Evolutionary conservation across 2,329 filamentous ascomycete species (phyloP).

Genomic region (Talaromyces sp.): DNA sequence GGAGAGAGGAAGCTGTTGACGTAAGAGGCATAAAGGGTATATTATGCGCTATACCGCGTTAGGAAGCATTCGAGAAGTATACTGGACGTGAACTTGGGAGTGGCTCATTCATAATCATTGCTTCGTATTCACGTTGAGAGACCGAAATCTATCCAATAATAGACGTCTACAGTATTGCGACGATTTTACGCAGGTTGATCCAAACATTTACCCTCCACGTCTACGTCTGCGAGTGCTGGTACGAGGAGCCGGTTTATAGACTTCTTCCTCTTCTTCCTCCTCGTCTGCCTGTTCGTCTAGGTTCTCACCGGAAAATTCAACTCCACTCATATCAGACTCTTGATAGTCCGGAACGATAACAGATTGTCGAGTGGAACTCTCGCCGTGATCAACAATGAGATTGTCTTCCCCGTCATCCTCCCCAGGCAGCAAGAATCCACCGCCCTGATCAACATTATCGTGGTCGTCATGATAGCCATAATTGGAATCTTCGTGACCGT

Average conservation of each 20-base stretch:
- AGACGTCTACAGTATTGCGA: not conserved
- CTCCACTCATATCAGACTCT: not conserved
- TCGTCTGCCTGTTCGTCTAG: slow-evolving; percentile 8
- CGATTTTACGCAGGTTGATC: not conserved
- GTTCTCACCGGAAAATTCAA: slow-evolving; percentile 9
- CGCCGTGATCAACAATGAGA: slow-evolving; percentile 26
- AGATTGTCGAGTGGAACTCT: not conserved
- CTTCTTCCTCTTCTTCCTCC: slow-evolving; percentile 10
- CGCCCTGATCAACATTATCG: slow-evolving; percentile 21
- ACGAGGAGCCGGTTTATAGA: slow-evolving; percentile 1
- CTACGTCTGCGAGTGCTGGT: slow-evolving; percentile 5
- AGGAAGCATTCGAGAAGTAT: not conserved
- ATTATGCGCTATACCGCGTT: not conserved
- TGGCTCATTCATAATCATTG: not conserved
- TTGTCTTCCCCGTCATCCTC: slow-evolving; percentile 16
- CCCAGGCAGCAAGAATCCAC: slow-evolving; percentile 19
- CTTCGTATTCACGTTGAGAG: not conserved
- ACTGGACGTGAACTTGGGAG: not conserved
- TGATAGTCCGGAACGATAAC: not conserved
- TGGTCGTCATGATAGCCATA: slow-evolving; percentile 12
- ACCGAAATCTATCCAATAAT: not conserved
- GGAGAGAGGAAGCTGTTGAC: not conserved
- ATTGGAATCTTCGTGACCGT: slow-evolving; percentile 12
- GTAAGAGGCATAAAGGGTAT: not conserved
- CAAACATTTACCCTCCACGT: slow-evolving; percentile 7